Evolutionary conservation across 179 eudicot species (phyloP), one percentile per base, ranked within the genome.

Genomic region (Pouteria campechiana): DNA sequence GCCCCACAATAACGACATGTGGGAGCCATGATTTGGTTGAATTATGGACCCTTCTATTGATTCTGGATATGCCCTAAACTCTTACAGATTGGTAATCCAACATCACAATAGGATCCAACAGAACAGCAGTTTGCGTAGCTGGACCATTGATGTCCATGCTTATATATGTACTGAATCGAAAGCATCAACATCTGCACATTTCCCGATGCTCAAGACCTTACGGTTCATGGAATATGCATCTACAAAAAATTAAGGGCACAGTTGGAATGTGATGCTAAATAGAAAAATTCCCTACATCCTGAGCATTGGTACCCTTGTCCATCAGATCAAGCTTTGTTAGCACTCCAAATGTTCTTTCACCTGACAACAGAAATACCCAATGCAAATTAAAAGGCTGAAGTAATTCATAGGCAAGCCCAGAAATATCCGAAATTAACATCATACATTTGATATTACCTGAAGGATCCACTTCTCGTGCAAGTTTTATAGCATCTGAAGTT

Each of bases 401-500:
- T n/a, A 17, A 23, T 9, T 32, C 17, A 12, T 17, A 17, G 14
- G 2, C 27, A 4, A 17, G 27, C 2, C n/a, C 3, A 31, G 2
- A 29, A 44, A n/a, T n/a, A n/a, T 8, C 31, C 16, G 17, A 9
- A 38, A 46, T 22, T 46, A 33, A 9, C 34, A 14, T 1, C 34
- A 15, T 20, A 25, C 14, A 7, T 18, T 9, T 18, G 22, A 28
- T 8, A 29, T 40, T 72, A 90, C 98, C 98, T 48, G 90, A 23
- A 18, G 98, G 92, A 69, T 90, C 96, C 64, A 90, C 98, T 73
- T 90, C 98, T 79, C 80, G 79, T 35, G 96, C 98, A 60, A 90
- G 87, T 70, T 90, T 90, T 66, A 90, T 90, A 46, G 98, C 98
- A 79, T 90, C 98, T 41, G 98, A 90, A 27, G 98, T 90, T 57